Evolutionary conservation across 2,329 filamentous ascomycete species (phyloP), one percentile per base, ranked within the genome.

Genomic region (Cephalotrichum gorgonifer): DNA sequence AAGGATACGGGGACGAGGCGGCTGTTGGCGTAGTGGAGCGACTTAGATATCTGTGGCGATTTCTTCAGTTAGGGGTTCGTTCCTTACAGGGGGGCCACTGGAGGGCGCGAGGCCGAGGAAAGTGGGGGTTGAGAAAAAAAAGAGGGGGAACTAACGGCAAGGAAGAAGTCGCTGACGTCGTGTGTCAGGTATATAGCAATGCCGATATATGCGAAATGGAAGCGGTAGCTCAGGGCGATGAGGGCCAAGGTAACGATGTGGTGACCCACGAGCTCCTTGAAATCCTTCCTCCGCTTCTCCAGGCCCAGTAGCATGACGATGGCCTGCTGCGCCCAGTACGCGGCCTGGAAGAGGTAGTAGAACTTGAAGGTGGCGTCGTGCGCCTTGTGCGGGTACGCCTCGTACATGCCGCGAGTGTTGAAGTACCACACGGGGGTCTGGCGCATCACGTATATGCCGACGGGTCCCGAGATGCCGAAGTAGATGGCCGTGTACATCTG

Each of bases 141-240:
- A n/a, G n/a, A n/a, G n/a, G n/a, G n/a, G n/a, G n/a, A 20, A 22
- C 35, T 68, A 78, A 90, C 86, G 31, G 91, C 90, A 42, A 96
- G 77, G 78, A 96, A 96, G 70, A 96, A 95, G 65, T 96, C 90
- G 52, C 84, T 89, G 53, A 96, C 86, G 62, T 97, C 90, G 66
- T 95, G 88, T 9, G 90, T 95, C 53, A 93, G 88, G 67, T 95
- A 97, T 28, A 97, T 88, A 20, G 88, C 87, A 49, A 96, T 70
- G 25, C 90, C 90, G 64, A 97, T 94, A 68, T 95, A 91, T 17
- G 89, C 94, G 66, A 96, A 97, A 68, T 97, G 90, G 73, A 95
- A 97, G 53, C 88, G 82, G 70, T 96, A 97, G 71, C 86, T 93
- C 60, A 91, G 71, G 51, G 70, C 84, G 56, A 97, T 95, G 57